phyloP scores from a whole-genome alignment of 164 flowering plant species.

The Berberis thunbergii region DNA sequence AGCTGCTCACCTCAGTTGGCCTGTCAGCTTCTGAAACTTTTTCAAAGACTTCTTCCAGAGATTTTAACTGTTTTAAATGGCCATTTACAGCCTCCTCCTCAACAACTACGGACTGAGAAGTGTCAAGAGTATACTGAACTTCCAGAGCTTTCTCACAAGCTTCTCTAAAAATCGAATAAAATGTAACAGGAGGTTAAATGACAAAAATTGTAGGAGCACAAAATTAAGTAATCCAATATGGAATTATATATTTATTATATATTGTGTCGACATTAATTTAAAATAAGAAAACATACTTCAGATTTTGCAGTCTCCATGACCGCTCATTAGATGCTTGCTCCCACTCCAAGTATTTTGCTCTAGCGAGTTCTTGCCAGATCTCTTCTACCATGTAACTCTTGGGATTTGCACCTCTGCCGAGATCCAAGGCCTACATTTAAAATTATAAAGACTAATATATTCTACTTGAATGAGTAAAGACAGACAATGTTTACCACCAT shows the following conservation, averaged over 20 bases:
- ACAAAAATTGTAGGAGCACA: not conserved
- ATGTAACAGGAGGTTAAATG: not conserved
- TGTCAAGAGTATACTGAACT: conserved; percentile 36
- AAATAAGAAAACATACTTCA: conserved; percentile 48
- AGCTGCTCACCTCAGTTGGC: conserved; percentile 55
- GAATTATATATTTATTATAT: too few relatives aligned
- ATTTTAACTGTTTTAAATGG: conserved; percentile 31
- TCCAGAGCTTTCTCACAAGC: conserved; percentile 64
- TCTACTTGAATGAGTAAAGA: not conserved
- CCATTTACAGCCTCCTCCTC: conserved; percentile 26
- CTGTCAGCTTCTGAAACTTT: conserved; percentile 70
- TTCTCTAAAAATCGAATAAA: conserved; percentile 34
- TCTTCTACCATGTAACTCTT: conserved; percentile 75
- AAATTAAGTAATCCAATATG: not conserved
- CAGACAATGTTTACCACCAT: too few relatives aligned
- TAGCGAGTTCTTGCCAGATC: conserved; percentile 93
- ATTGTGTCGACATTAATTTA: too few relatives aligned
- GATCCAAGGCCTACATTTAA: conserved; percentile 55
- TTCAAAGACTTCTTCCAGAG: conserved; percentile 38
- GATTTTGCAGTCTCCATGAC: conserved; percentile 56
- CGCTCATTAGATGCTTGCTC: conserved; percentile 52
- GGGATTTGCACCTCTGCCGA: conserved; percentile 67
- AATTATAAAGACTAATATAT: not conserved
- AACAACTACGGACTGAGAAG: conserved; percentile 32
- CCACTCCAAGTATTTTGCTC: conserved; percentile 79